phyloP scores from a whole-genome alignment of 352 stramenopile genomes.

The Pythium brachiatum region DNA sequence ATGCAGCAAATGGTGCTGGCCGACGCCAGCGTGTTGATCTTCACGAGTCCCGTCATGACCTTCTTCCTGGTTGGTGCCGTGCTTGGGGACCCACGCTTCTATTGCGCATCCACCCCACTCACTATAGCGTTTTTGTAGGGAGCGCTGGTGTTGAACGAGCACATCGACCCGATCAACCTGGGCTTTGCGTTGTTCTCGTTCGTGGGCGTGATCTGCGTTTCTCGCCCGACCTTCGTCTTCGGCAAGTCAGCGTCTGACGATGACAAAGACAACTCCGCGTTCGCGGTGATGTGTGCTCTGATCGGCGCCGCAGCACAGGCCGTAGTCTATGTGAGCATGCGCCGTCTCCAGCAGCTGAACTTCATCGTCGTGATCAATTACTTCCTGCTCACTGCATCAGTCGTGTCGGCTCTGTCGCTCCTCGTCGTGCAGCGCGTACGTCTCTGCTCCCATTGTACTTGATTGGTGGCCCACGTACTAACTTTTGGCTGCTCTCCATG shows the following conservation, averaged over 20 bases:
- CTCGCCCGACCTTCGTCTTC: conserved; percentile 44
- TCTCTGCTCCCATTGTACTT: too few relatives aligned
- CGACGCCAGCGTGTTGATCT: conserved; percentile 57
- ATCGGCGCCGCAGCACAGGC: conserved; percentile 33
- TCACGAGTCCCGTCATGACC: conserved; percentile 55
- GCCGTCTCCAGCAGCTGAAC: conserved; percentile 38
- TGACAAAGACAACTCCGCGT: conserved; percentile 26
- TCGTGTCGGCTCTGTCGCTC: conserved; percentile 23
- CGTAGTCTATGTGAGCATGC: conserved; percentile 35
- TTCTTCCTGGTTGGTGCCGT: conserved; percentile 41
- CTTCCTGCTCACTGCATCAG: conserved; percentile 36
- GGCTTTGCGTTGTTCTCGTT: conserved; percentile 36
- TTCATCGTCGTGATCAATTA: conserved; percentile 54
- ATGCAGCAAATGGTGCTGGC: conserved; percentile 52
- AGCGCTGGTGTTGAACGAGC: conserved; percentile 36
- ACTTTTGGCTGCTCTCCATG: too few relatives aligned
- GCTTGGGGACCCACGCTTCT: background rate
- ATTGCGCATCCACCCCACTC: background rate
- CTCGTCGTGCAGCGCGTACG: too few relatives aligned
- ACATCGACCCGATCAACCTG: conserved; percentile 30
- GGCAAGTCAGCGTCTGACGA: conserved; percentile 26
- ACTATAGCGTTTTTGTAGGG: conserved; percentile 23
- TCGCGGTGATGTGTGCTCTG: conserved; percentile 31
- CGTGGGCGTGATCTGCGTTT: conserved; percentile 38
- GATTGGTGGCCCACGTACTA: too few relatives aligned